Conservation (phyloP, 805 yeast species). For the Cyberlindnera sargentensis region DNA sequence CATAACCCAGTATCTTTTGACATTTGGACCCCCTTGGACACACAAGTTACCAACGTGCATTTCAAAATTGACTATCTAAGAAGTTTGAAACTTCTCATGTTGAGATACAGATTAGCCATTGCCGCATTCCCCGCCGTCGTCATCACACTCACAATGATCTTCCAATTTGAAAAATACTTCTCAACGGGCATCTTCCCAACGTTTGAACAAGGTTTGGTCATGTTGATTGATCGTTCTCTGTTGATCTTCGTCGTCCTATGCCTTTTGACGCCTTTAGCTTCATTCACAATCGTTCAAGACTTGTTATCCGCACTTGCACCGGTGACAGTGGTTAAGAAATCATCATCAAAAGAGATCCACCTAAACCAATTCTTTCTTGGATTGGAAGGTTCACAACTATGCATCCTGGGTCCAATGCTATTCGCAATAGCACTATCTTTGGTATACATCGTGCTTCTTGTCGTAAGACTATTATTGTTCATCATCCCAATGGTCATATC, state of each 20-base stretch:
- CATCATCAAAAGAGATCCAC: slow-evolving; percentile 35
- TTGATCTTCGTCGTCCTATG: slow-evolving; percentile 24
- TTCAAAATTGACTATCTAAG: slow-evolving; percentile 45
- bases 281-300: slow-evolving; percentile 28
- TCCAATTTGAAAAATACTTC: slow-evolving; percentile 47
- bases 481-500: slow-evolving; percentile 1
- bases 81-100: slow-evolving; percentile 61
- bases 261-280: slow-evolving; percentile 32
- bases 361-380: slow-evolving; percentile 64
- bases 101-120: slow-evolving; percentile 71
- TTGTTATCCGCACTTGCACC: slow-evolving; percentile 45
- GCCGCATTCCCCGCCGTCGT: slow-evolving; percentile 65
- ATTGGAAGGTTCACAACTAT: slow-evolving; percentile 45
- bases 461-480: slow-evolving; percentile 1
- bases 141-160: slow-evolving; percentile 40
- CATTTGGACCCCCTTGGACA: slow-evolving; percentile 35
- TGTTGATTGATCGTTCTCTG: slow-evolving; percentile 27
- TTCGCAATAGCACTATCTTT: slow-evolving; percentile 37
- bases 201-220: slow-evolving; percentile 39
- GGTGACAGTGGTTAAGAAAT: slow-evolving; percentile 39
- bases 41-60: background rate
- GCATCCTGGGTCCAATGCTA: slow-evolving; percentile 55
- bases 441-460: slow-evolving; percentile 30
- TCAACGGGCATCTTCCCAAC: slow-evolving; percentile 33
- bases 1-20: slow-evolving; percentile 30